These are phyloP conservation scores for Isoetes engelmannii DNA, from an alignment of 83 land plant species.

Conservation along the genomic window DNA sequence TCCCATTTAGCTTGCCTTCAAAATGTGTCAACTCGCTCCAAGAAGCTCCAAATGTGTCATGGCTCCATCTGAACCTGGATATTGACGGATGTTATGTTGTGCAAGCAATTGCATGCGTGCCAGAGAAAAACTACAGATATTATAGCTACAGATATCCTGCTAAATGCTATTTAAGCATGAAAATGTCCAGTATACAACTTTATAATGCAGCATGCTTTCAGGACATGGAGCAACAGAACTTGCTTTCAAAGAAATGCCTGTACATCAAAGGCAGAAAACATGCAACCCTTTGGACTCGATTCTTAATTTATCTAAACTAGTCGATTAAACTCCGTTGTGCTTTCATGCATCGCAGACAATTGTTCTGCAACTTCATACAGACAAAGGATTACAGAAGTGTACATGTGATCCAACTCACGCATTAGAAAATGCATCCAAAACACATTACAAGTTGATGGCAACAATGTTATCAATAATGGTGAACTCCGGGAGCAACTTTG, in stretches of 20 bases:
- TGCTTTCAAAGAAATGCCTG: neutral
- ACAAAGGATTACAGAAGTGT: neutral
- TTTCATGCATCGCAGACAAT: neutral
- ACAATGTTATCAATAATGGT: constrained; percentile 60
- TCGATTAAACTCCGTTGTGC: neutral
- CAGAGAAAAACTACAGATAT: constrained; percentile 75
- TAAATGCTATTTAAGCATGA: neutral
- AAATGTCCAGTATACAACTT: neutral
- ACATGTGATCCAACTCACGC: constrained; percentile 82
- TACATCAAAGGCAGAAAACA: neutral
- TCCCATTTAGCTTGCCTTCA: too few relatives aligned
- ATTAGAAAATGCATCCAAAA: constrained; percentile 64
- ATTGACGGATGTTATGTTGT: too few relatives aligned
- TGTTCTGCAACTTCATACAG: neutral
- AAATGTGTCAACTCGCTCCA: too few relatives aligned
- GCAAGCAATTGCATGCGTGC: constrained; percentile 96
- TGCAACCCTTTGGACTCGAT: neutral
- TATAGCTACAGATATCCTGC: neutral
- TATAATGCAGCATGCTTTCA: neutral
- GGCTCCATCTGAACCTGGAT: too few relatives aligned
- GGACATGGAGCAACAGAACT: neutral
- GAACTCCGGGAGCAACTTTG: constrained; percentile 50
- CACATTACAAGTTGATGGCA: constrained; percentile 57
- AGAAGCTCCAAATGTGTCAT: too few relatives aligned
- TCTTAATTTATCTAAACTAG: neutral